phyloP scores from a whole-genome alignment of 345 rosid species.

The Ricinus communis region DNA sequence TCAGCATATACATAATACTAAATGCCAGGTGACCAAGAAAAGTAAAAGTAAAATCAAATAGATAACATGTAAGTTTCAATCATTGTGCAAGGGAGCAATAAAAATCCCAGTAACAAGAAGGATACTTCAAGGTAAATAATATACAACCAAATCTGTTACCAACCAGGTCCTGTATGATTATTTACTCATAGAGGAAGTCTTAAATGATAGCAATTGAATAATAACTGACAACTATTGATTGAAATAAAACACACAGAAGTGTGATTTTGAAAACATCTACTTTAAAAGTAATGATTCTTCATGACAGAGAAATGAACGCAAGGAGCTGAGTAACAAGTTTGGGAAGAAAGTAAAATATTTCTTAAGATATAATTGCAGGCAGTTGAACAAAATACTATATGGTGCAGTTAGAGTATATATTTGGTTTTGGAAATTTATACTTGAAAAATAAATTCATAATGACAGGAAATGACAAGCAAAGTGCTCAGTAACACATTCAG shows the following conservation, averaged over 20 bases:
- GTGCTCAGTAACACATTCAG: not conserved
- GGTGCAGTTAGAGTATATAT: too few species aligned
- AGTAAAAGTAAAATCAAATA: not conserved
- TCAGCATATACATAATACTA: constrained; percentile 13
- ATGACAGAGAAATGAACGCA: not conserved
- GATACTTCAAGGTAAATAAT: not conserved
- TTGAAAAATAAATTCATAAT: not conserved
- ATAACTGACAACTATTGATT: not conserved
- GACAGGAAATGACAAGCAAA: not conserved
- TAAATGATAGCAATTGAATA: not conserved
- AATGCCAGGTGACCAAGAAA: not conserved
- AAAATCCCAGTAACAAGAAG: not conserved
- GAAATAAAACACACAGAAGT: not conserved
- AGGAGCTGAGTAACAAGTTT: not conserved
- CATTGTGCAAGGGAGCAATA: not conserved
- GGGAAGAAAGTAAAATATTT: not conserved
- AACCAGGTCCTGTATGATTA: not conserved
- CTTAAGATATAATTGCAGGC: not conserved
- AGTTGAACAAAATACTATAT: too few species aligned
- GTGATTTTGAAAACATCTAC: not conserved
- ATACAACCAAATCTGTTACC: not conserved
- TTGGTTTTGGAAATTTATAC: not conserved
- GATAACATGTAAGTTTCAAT: not conserved
- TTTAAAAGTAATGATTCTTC: not conserved
- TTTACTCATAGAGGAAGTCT: not conserved